These are phyloP conservation scores for Parmelia sp. DNA, from an alignment of 495 filamentous ascomycete species.

Conservation along the genomic window DNA sequence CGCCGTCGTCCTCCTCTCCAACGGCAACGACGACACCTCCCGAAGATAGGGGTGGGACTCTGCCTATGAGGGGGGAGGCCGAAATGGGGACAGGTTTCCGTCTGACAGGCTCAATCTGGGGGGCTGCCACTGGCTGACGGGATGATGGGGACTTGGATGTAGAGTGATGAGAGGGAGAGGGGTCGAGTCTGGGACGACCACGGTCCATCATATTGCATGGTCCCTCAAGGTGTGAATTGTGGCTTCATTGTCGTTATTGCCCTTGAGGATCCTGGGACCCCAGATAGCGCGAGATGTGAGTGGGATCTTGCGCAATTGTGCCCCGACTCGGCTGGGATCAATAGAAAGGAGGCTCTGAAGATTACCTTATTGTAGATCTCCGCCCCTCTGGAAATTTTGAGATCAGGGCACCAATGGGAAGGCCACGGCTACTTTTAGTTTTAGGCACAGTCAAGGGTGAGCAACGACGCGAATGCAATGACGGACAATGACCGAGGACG, in stretches of 20 bases:
- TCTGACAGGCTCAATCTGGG: conserved; percentile 29
- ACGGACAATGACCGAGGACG: neutral
- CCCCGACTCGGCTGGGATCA: neutral
- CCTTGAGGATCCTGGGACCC: neutral
- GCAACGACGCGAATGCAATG: neutral
- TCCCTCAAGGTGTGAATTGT: neutral
- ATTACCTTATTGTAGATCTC: conserved; percentile 7
- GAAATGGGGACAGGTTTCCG: conserved; percentile 33
- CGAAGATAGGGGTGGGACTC: conserved; percentile 18
- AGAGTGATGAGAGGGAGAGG: conserved; percentile 12
- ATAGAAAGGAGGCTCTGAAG: conserved; percentile 14
- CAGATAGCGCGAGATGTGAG: conserved; percentile 2
- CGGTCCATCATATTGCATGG: conserved; percentile 20
- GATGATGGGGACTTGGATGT: conserved; percentile 17
- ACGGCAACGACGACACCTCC: conserved; percentile 22
- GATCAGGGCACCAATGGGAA: neutral
- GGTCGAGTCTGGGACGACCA: conserved; percentile 15
- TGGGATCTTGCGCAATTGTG: conserved; percentile 15
- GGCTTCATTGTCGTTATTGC: conserved; percentile 12
- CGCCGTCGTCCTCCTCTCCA: conserved; percentile 22
- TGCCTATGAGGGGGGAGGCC: conserved; percentile 16
- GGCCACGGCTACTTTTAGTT: neutral
- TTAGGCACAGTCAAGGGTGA: neutral
- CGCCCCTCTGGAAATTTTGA: conserved; percentile 12
- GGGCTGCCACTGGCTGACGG: conserved; percentile 12